Conservation (phyloP, 495 filamentous ascomycete species). For the Apodospora peruviana region DNA sequence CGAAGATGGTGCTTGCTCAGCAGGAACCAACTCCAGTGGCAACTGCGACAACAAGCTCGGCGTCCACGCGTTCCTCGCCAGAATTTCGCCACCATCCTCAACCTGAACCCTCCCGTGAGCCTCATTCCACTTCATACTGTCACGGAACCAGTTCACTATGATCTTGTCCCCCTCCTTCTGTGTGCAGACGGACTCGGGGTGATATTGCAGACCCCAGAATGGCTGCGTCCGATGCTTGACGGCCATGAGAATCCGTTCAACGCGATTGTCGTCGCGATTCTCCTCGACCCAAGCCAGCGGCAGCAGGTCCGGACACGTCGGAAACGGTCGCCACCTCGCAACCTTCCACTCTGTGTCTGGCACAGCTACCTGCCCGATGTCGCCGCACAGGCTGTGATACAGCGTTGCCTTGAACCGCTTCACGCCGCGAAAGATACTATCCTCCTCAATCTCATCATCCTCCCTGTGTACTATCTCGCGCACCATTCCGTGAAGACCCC, state of each 20-base stretch:
- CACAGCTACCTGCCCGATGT: conserved; percentile 39
- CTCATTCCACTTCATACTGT: conserved; percentile 51
- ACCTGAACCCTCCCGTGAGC: conserved; percentile 16
- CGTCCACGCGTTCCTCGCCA: conserved; percentile 21
- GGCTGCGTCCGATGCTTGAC: conserved; percentile 64
- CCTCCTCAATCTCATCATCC: conserved; percentile 4
- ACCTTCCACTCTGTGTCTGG: conserved; percentile 26
- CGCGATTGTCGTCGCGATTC: conserved; percentile 26
- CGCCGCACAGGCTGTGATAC: conserved; percentile 83
- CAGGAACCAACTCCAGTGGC: background rate
- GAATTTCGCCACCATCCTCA: conserved; percentile 9
- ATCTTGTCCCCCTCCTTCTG: conserved; percentile 58
- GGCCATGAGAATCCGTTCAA: conserved; percentile 69
- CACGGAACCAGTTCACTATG: conserved; percentile 70
- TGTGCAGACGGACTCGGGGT: conserved; percentile 91
- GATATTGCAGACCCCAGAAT: conserved; percentile 90
- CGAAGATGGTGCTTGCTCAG: background rate
- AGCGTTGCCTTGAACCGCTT: conserved; percentile 63
- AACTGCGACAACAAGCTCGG: conserved; percentile 19
- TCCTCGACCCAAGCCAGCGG: conserved; percentile 66
- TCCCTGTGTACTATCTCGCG: conserved; percentile 50
- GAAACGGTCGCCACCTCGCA: conserved; percentile 23
- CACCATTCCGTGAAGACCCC: conserved; percentile 78
- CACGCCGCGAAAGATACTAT: conserved; percentile 46
- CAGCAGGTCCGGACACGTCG: conserved; percentile 35